Percentiles rank a stretch among this genome's conserved stretches.
Evolutionary conservation across 2,329 filamentous ascomycete species (phyloP).

Genomic region (Cladosporium velox): DNA sequence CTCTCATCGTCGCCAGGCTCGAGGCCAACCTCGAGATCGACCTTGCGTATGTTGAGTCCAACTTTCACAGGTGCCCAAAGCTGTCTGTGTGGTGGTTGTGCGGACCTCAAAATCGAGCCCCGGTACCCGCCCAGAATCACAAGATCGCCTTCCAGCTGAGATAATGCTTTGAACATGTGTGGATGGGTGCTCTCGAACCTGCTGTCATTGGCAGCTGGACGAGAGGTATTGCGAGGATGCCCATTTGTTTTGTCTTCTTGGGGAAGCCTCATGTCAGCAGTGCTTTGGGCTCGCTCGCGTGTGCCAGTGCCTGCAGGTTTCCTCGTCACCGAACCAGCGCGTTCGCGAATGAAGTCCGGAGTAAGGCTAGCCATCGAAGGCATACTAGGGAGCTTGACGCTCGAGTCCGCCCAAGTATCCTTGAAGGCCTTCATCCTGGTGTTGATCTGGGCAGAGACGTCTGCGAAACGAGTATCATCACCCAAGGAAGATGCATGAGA

Average conservation of each 20-base stretch:
- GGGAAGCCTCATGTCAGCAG: slow-evolving; percentile 6
- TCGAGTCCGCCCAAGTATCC: slow-evolving; percentile 83
- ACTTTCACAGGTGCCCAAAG: slow-evolving; percentile 94
- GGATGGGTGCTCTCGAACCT: slow-evolving; percentile 44
- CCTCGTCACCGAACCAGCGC: slow-evolving; percentile 27
- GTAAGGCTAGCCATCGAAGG: slow-evolving; percentile 53
- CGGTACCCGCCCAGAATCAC: slow-evolving; percentile 89
- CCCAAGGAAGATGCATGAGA: slow-evolving; percentile 82
- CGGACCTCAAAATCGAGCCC: slow-evolving; percentile 84
- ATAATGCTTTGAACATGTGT: slow-evolving; percentile 60
- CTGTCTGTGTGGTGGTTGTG: slow-evolving; percentile 79
- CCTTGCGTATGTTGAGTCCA: slow-evolving; percentile 85
- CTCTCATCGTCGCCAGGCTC: slow-evolving; percentile 75
- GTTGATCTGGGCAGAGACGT: slow-evolving; percentile 83
- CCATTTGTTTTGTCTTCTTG: slow-evolving; percentile 23
- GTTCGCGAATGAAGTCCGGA: slow-evolving; percentile 36
- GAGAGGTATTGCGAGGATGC: slow-evolving; percentile 30
- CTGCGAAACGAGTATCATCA: slow-evolving; percentile 76
- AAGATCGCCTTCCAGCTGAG: slow-evolving; percentile 76
- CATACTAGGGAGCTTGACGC: slow-evolving; percentile 61
- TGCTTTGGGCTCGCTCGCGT: slow-evolving; percentile 8
- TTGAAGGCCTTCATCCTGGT: slow-evolving; percentile 86
- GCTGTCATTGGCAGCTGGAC: slow-evolving; percentile 24
- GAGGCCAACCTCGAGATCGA: slow-evolving; percentile 84
- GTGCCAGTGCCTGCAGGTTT: slow-evolving; percentile 19